Evolutionary conservation across 306 rosid genomes (phyloP).

Genomic region (Quercus cerris): DNA sequence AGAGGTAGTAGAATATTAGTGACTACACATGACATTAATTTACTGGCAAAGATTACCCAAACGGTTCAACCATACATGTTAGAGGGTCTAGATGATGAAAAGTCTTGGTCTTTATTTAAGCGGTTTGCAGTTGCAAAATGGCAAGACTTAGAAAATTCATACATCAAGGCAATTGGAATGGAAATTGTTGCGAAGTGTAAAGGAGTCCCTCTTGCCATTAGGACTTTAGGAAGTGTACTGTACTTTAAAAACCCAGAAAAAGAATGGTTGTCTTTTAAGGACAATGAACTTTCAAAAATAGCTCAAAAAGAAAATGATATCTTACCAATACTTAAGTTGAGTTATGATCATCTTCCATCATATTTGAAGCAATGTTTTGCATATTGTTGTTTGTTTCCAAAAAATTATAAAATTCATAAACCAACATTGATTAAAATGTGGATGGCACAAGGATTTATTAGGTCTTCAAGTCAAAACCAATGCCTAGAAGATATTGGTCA

Average conservation of each 20-base stretch:
- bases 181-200: background rate
- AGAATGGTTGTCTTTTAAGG: constrained; percentile 2
- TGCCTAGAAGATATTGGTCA: constrained; percentile 4
- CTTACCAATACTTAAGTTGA: background rate
- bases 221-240: constrained; percentile 14
- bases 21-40: background rate
- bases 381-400: constrained; percentile 14
- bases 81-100: background rate
- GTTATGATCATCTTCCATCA: background rate
- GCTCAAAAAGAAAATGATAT: background rate
- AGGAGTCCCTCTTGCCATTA: constrained; percentile 18
- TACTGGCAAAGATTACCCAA: too few species aligned
- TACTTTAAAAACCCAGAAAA: background rate
- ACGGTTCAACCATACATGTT: background rate
- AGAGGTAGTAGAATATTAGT: constrained; percentile 4
- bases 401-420: background rate
- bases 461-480: background rate
- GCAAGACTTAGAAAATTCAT: background rate
- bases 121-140: constrained; percentile 8
- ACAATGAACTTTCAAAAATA: background rate
- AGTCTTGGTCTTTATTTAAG: background rate
- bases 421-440: background rate
- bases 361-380: constrained; percentile 2
- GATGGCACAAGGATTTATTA: constrained; percentile 18
- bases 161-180: background rate